A percentile compares a stretch with the other conserved stretches of the same genome.
These are phyloP conservation scores for Plenodomus tracheiphilus DNA, from an alignment of 2,329 filamentous ascomycete species.

Conservation along the genomic window DNA sequence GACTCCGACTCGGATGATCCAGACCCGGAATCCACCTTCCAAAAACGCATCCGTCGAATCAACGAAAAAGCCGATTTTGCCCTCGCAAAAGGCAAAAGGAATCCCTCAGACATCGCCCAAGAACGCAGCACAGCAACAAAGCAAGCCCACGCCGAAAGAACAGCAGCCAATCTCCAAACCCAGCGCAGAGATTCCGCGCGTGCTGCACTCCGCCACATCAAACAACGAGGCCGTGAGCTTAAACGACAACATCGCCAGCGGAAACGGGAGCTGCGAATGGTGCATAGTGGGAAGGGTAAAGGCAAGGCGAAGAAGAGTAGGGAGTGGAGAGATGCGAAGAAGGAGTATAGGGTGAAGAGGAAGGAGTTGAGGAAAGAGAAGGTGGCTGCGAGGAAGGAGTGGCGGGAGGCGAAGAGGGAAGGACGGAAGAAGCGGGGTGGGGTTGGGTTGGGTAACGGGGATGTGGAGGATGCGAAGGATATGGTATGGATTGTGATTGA, in stretches of 20 bases:
- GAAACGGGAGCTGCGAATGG: conserved; percentile 25
- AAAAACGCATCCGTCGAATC: neutral
- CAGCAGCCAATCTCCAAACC: conserved; percentile 21
- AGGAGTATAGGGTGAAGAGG: conserved; percentile 25
- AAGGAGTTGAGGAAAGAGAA: conserved; percentile 22
- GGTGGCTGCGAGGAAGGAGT: conserved; percentile 16
- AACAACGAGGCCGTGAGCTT: conserved; percentile 13
- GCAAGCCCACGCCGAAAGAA: conserved; percentile 23
- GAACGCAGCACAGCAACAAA: conserved; percentile 32
- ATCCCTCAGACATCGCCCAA: conserved; percentile 17
- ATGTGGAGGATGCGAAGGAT: conserved; percentile 3
- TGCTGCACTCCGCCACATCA: conserved; percentile 11
- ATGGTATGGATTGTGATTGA: conserved; percentile 38
- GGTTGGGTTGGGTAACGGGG: neutral
- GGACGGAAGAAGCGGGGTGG: neutral
- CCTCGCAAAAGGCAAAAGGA: conserved; percentile 29
- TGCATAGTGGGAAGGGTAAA: conserved; percentile 18
- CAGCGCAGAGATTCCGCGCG: conserved; percentile 21
- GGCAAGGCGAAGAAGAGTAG: conserved; percentile 23
- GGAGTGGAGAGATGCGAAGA: conserved; percentile 28
- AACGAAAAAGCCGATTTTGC: conserved; percentile 15
- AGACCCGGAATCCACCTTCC: neutral
- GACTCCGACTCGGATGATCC: conserved; percentile 19
- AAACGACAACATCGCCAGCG: conserved; percentile 17
- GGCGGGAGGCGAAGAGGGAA: conserved; percentile 14